These are phyloP conservation scores for Xerocomus minutiporus DNA, from an alignment of 1,284 basidiomycete species.

Conservation along the genomic window DNA sequence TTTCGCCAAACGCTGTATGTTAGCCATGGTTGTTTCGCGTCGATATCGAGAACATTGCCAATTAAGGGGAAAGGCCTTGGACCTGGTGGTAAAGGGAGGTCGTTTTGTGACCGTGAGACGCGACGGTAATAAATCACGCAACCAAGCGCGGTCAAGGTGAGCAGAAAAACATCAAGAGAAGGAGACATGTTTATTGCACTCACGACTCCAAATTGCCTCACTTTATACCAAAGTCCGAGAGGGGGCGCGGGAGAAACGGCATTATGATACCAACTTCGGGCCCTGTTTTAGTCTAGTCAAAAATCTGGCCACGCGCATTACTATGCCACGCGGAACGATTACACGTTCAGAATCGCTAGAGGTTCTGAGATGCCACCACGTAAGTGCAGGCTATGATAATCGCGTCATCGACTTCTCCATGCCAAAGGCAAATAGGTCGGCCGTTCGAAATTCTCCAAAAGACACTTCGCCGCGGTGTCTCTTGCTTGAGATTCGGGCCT, in stretches of 20 bases:
- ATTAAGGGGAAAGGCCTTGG: conserved; percentile 33
- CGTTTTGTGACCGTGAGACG: conserved; percentile 4
- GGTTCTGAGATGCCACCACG: conserved; percentile 20
- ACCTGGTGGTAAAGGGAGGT: conserved; percentile 32
- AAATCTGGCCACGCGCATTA: conserved; percentile 1
- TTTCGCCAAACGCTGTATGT: conserved; percentile 27
- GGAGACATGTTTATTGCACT: conserved; percentile 15
- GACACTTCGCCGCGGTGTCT: conserved; percentile 29
- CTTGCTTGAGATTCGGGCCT: conserved; percentile 16
- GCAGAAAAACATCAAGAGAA: conserved; percentile 5
- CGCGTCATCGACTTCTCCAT: conserved; percentile 14
- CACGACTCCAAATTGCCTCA: not conserved
- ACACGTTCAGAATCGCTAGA: conserved; percentile 12
- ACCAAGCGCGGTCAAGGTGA: conserved; percentile 14
- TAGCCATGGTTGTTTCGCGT: conserved; percentile 40
- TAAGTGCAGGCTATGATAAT: conserved; percentile 26
- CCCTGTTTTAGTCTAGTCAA: conserved; percentile 16
- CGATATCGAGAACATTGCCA: conserved; percentile 44
- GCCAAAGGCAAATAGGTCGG: conserved; percentile 4
- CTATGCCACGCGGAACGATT: conserved; percentile 10
- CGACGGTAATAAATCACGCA: conserved; percentile 11
- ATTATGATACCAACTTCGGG: not conserved
- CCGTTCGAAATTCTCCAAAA: conserved; percentile 10
- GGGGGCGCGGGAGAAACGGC: conserved; percentile 1
- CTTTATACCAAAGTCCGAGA: conserved; percentile 20